Evolutionary conservation across 306 rosid species (phyloP).

Genomic region (Abrus precatorius): DNA sequence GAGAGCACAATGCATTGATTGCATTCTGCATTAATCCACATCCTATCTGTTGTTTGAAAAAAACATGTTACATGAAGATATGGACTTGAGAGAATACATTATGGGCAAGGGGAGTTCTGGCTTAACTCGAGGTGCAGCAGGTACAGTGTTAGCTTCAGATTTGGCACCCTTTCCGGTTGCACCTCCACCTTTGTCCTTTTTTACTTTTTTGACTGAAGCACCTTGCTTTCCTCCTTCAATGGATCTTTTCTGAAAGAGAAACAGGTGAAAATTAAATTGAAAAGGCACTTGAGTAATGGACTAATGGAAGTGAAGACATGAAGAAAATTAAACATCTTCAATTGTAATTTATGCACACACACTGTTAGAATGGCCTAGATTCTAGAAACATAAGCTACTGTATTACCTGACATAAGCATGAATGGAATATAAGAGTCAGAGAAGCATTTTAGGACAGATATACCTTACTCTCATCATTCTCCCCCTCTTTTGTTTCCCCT

Average conservation of each 20-base stretch:
- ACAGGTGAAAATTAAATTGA: conserved; percentile 33
- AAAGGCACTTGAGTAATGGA: conserved; percentile 34
- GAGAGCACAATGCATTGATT: background rate
- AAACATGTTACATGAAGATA: background rate
- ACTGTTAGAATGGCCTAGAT: conserved; percentile 13
- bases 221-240: conserved; percentile 92
- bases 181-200: conserved; percentile 86
- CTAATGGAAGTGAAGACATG: background rate
- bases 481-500: conserved; percentile 89
- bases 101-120: conserved; percentile 86
- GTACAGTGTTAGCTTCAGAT: conserved; percentile 65
- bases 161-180: conserved; percentile 76
- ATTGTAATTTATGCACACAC: background rate
- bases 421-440: conserved; percentile 6
- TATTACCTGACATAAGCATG: conserved; percentile 2
- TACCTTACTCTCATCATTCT: conserved; percentile 88
- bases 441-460: conserved; percentile 23
- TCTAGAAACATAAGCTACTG: conserved; percentile 14
- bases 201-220: conserved; percentile 78
- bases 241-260: conserved; percentile 78
- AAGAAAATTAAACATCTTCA: conserved; percentile 9
- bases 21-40: conserved; percentile 35
- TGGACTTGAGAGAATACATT: conserved; percentile 69
- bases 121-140: conserved; percentile 89
- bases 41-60: conserved; percentile 8